phyloP scores from a whole-genome alignment of 345 rosid species.

The Bretschneidera sinensis region DNA sequence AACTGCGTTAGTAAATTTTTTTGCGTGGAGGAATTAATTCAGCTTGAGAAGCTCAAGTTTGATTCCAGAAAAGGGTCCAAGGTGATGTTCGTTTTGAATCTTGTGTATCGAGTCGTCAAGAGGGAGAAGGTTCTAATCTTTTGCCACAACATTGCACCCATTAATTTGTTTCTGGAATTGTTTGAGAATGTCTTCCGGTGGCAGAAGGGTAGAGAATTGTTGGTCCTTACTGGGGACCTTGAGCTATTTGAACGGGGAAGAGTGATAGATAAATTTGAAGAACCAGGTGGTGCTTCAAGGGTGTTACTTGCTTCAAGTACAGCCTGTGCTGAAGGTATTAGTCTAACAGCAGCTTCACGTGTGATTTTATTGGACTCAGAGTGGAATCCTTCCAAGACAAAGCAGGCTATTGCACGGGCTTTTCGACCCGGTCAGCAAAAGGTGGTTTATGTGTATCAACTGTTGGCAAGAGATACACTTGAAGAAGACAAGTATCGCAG shows the following conservation, averaged over 20 bases:
- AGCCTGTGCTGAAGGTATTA: conserved; percentile 94
- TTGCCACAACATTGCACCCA: conserved; percentile 96
- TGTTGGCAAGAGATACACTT: conserved; percentile 67
- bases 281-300: conserved; percentile 53
- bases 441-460: conserved; percentile 87
- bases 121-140: conserved; percentile 76
- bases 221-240: conserved; percentile 73
- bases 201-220: conserved; percentile 71
- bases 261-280: conserved; percentile 82
- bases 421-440: conserved; percentile 91
- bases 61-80: conserved; percentile 72
- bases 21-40: conserved; percentile 33
- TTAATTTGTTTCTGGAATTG: conserved; percentile 52
- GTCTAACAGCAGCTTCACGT: conserved; percentile 94
- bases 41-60: conserved; percentile 53
- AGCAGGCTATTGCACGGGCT: conserved; percentile 92
- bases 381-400: conserved; percentile 97
- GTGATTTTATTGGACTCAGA: conserved; percentile 75
- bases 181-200: conserved; percentile 68
- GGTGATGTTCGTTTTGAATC: conserved; percentile 88
- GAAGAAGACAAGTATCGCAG: conserved; percentile 87
- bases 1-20: conserved; percentile 62
- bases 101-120: conserved; percentile 62
- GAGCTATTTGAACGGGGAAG: conserved; percentile 87
- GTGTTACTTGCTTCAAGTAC: conserved; percentile 80